Percentiles rank a stretch among this genome's conserved stretches.
Conservation (phyloP, 495 filamentous ascomycete species). For the Penicillium psychrofluorescens region DNA sequence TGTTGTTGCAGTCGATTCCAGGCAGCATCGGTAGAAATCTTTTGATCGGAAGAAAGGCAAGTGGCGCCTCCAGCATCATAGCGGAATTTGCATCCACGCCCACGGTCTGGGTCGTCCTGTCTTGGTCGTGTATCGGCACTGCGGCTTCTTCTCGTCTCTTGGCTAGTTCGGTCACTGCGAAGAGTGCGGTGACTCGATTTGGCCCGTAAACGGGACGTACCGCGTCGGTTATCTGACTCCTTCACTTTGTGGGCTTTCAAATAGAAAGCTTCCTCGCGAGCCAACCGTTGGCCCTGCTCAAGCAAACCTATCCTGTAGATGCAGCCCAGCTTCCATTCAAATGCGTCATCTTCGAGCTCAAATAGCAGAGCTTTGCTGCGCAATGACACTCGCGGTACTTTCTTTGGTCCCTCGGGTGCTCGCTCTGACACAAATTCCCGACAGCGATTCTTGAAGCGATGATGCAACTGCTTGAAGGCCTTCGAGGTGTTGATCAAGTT, state of each 20-base stretch:
- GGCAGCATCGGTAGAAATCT: conserved; percentile 66
- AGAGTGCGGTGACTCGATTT: conserved; percentile 41
- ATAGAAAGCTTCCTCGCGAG: conserved; percentile 81
- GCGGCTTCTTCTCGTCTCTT: conserved; percentile 44
- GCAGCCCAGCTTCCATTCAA: conserved; percentile 91
- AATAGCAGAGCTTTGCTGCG: conserved; percentile 76
- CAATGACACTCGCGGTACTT: conserved; percentile 75
- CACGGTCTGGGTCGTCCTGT: conserved; percentile 19
- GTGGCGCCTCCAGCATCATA: conserved; percentile 75
- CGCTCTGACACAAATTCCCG: conserved; percentile 82
- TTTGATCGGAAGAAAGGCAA: conserved; percentile 58
- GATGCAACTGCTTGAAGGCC: conserved; percentile 78
- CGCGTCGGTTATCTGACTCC: conserved; percentile 49
- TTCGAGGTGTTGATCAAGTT: conserved; percentile 86
- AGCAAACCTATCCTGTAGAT: conserved; percentile 85
- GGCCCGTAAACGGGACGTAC: conserved; percentile 44
- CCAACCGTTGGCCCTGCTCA: conserved; percentile 82
- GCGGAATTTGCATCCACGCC: conserved; percentile 46
- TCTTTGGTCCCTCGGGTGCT: conserved; percentile 73
- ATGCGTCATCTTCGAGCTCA: conserved; percentile 90
- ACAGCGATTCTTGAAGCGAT: conserved; percentile 79
- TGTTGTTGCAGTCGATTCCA: conserved; percentile 65
- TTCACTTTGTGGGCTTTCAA: conserved; percentile 82
- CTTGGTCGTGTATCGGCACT: conserved; percentile 41
- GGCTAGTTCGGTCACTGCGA: conserved; percentile 36